A percentile compares a stretch with the other conserved stretches of the same genome.
Conservation (phyloP, 768 basidiomycete genomes). For the Tubosaeta sp. region DNA sequence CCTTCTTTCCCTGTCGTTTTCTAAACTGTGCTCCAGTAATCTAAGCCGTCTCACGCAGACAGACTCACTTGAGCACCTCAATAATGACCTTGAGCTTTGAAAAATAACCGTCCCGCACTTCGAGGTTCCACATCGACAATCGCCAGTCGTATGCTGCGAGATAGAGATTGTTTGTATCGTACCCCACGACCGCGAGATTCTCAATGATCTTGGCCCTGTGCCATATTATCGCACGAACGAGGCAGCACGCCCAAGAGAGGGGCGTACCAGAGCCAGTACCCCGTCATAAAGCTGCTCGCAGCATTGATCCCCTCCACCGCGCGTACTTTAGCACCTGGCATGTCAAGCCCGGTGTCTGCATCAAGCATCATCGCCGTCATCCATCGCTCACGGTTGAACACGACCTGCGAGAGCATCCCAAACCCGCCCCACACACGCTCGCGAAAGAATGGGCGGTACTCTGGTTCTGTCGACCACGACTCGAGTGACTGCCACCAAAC, state of each 20-base stretch:
- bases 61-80: conserved; percentile 66
- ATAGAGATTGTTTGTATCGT: conserved; percentile 85
- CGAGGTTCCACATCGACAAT: conserved; percentile 82
- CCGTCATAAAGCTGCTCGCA: conserved; percentile 79
- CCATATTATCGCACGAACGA: neutral
- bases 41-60: neutral
- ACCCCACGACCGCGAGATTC: conserved; percentile 89
- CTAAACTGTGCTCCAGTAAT: conserved; percentile 32
- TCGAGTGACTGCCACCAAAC: conserved; percentile 60
- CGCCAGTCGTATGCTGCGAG: conserved; percentile 92
- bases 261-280: conserved; percentile 89
- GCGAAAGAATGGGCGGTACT: conserved; percentile 87
- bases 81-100: conserved; percentile 77
- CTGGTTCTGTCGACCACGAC: conserved; percentile 88
- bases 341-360: conserved; percentile 87
- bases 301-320: conserved; percentile 92
- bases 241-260: neutral
- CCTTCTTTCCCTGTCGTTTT: conserved; percentile 66
- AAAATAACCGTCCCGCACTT: conserved; percentile 88
- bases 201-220: conserved; percentile 86
- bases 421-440: conserved; percentile 80
- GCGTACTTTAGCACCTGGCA: conserved; percentile 77
- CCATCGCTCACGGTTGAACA: conserved; percentile 87
- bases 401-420: conserved; percentile 78
- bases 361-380: conserved; percentile 88